Percentiles rank a stretch among this genome's conserved stretches.
phyloP scores from a whole-genome alignment of 768 basidiomycete genomes.

The Cyclocybe aegerita region DNA sequence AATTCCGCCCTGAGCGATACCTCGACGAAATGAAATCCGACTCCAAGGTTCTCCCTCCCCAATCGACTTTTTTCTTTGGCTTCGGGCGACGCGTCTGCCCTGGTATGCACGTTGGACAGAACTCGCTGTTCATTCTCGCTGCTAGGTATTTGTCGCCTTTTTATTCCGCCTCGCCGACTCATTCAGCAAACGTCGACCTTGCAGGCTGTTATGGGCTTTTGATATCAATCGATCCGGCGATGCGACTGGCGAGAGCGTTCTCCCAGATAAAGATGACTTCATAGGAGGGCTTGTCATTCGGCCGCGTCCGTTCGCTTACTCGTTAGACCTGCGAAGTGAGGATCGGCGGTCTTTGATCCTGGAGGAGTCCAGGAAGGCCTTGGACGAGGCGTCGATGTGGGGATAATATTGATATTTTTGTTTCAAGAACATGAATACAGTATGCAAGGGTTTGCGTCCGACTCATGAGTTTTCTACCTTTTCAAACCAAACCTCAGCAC shows the following conservation, averaged over 20 bases:
- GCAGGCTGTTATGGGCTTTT: slow-evolving; percentile 21
- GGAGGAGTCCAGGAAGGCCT: slow-evolving; percentile 7
- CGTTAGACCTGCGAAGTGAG: slow-evolving; percentile 6
- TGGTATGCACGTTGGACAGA: too few species aligned
- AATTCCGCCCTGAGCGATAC: slow-evolving; percentile 22
- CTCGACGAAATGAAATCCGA: slow-evolving; percentile 9
- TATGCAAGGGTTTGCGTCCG: background rate
- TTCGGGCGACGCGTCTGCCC: slow-evolving; percentile 12
- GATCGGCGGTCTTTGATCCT: slow-evolving; percentile 7
- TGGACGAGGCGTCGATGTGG: slow-evolving; percentile 2
- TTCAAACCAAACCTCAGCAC: slow-evolving; percentile 40
- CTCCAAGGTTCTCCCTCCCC: slow-evolving; percentile 2
- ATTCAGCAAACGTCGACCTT: background rate
- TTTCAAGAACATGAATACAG: slow-evolving; percentile 2
- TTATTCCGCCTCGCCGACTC: background rate
- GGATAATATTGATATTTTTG: background rate
- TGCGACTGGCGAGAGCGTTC: slow-evolving; percentile 2
- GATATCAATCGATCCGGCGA: slow-evolving; percentile 17
- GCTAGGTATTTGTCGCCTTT: slow-evolving; percentile 8
- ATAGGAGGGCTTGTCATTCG: slow-evolving; percentile 13
- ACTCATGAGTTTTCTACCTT: background rate
- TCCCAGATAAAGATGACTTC: slow-evolving; percentile 17
- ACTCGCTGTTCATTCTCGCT: slow-evolving; percentile 7
- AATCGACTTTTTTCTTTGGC: slow-evolving; percentile 10
- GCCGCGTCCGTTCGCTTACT: slow-evolving; percentile 14